Base-by-base conservation (phyloP, 2,329 filamentous ascomycete species). In the Catunica adiposa region DNA sequence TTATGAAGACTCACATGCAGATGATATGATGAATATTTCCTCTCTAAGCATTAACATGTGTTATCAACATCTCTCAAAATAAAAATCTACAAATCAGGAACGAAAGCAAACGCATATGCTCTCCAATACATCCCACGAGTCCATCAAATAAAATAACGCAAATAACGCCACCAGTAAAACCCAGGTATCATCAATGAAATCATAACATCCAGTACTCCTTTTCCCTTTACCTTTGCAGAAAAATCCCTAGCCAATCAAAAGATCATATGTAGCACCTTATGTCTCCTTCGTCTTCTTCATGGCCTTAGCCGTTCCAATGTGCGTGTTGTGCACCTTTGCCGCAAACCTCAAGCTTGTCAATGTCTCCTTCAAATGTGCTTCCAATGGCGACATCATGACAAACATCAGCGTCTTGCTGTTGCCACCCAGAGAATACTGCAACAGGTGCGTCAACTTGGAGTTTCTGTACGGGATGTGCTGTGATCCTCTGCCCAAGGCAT, bases 391-490 rank as follows among this genome's bases (percentile, higher is more conserved):
- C 56, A 95, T 86, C 89, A 97, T 97, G 66, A 97, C 88, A 67
- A 98, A 95, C 92, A 98, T 98, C 63, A 98, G 82, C 0, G 92
- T 98, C 71, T 96, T 94, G 62, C 85, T 92, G 68, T 95, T 96
- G 15, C 92, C 92, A 3, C 92, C 90, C 6, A 98, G 74, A 2
- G 88, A 95, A 65, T 92, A 94, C 78, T 97, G 88, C 38, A 98
- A 77, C 50, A 98, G 76, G 65, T 96, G 94, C 7, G 92, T 98
- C 61, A 98, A 76, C 78, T 96, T 97, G 62, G 87, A 95, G 70
- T 97, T 97, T 55, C 92, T 77, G 71, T 97, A 98, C 1, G 92
- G 92, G 47, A 98, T 80, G 64, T 96, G 90, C 4, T 77, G 78
- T 56, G 84, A 86, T 31, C 87, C 86, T 60, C 83, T 80, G 14